Percentiles rank a stretch among this genome's conserved stretches.
phyloP scores from a whole-genome alignment of 2,329 filamentous ascomycete genomes.

The Cytospora schulzeri region DNA sequence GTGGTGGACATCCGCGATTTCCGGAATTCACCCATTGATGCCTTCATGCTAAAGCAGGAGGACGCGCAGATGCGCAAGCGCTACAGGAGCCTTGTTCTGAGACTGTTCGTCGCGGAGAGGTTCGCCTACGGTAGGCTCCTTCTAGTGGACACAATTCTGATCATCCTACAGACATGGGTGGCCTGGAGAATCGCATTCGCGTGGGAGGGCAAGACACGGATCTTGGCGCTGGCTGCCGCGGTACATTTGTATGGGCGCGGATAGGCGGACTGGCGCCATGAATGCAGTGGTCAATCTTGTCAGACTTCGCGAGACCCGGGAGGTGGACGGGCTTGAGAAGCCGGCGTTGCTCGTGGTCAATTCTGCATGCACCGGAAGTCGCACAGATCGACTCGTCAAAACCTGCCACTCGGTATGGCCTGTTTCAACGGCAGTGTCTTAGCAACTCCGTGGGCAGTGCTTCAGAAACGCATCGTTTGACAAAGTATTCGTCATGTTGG shows the following conservation, averaged over 20 bases:
- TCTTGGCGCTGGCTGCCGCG: slow-evolving; percentile 15
- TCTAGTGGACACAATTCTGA: slow-evolving; percentile 38
- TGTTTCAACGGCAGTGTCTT: slow-evolving; percentile 11
- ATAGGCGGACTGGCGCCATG: slow-evolving; percentile 11
- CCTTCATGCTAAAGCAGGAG: slow-evolving; percentile 44
- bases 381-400: slow-evolving; percentile 17
- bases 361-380: slow-evolving; percentile 5
- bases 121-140: slow-evolving; percentile 41
- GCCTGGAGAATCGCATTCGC: slow-evolving; percentile 36
- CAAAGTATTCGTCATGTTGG: neutral
- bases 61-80: slow-evolving; percentile 32
- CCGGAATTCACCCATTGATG: slow-evolving; percentile 55
- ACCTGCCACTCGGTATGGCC: slow-evolving; percentile 13
- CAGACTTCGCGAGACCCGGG: neutral
- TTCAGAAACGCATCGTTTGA: neutral
- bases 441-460: neutral
- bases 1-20: slow-evolving; percentile 49
- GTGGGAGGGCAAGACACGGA: slow-evolving; percentile 16
- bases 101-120: slow-evolving; percentile 48
- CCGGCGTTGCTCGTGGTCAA: neutral
- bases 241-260: slow-evolving; percentile 3
- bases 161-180: slow-evolving; percentile 38
- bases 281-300: neutral
- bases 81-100: slow-evolving; percentile 44
- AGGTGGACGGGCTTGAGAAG: neutral